phyloP scores from a whole-genome alignment of 1,139 yeast genomes.

The Pichia sp. region DNA sequence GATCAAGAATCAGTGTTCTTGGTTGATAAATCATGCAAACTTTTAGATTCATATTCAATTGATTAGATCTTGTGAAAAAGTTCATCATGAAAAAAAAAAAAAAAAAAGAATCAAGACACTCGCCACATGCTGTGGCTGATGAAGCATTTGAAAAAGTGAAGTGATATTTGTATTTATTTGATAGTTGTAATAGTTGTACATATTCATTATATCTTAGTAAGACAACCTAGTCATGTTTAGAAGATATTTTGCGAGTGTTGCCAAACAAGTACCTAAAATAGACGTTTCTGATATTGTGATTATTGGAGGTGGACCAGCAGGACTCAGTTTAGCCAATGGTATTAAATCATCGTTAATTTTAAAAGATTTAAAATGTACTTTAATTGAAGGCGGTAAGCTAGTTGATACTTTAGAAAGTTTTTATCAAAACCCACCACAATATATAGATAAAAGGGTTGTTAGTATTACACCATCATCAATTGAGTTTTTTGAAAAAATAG shows the following conservation, averaged over 20 bases:
- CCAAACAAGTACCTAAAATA: background rate
- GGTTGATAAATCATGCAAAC: background rate
- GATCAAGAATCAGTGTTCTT: background rate
- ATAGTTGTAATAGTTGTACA: too few relatives aligned
- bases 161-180: too few relatives aligned
- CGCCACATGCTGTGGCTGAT: too few relatives aligned
- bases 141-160: too few relatives aligned
- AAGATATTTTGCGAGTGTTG: conserved; percentile 29
- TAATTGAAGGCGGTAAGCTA: conserved; percentile 68
- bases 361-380: conserved; percentile 50
- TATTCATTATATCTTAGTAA: too few relatives aligned
- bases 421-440: conserved; percentile 46
- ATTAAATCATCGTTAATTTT: conserved; percentile 60
- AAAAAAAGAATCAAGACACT: too few relatives aligned
- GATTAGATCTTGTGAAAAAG: background rate
- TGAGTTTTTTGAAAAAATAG: conserved; percentile 57
- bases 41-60: too few relatives aligned
- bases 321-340: conserved; percentile 78
- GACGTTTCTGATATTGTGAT: conserved; percentile 63
- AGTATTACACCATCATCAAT: conserved; percentile 80
- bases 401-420: conserved; percentile 45
- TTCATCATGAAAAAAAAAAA: background rate
- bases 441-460: conserved; percentile 73
- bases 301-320: conserved; percentile 98
- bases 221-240: conserved; percentile 17